Evolutionary conservation across 306 rosid genomes (phyloP).

Genomic region (Boehmeria nivea): DNA sequence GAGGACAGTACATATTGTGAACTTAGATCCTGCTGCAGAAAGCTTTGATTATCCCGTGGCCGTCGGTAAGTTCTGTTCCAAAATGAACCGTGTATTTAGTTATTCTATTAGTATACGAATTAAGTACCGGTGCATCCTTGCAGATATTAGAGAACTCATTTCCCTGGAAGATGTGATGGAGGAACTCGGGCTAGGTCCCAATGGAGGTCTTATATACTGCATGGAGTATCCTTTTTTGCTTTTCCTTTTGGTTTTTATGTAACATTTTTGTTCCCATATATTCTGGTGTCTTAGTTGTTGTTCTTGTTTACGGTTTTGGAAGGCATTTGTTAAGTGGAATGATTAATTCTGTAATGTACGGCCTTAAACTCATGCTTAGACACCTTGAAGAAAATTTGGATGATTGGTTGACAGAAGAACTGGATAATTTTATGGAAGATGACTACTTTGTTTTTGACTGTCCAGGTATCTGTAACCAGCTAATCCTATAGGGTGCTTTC

Average conservation of each 20-base stretch:
- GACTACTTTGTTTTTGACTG: constrained; percentile 90
- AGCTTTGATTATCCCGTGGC: constrained; percentile 92
- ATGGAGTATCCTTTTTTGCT: constrained; percentile 89
- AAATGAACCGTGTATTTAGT: neutral
- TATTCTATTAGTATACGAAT: neutral
- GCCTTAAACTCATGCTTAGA: constrained; percentile 54
- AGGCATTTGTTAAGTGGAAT: neutral
- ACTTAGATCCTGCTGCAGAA: constrained; percentile 97
- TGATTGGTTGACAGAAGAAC: constrained; percentile 72
- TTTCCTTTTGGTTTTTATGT: neutral
- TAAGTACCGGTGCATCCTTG: constrained; percentile 16
- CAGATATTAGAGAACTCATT: constrained; percentile 89
- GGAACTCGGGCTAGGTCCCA: constrained; percentile 91
- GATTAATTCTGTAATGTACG: constrained; percentile 9
- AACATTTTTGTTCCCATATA: neutral
- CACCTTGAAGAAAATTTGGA: constrained; percentile 85
- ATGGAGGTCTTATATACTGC: constrained; percentile 92
- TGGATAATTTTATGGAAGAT: constrained; percentile 82
- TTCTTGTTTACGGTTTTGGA: neutral
- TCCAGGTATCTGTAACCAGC: constrained; percentile 53
- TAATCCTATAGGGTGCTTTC: neutral
- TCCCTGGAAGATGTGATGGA: constrained; percentile 96
- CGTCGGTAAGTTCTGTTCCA: constrained; percentile 42
- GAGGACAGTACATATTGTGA: constrained; percentile 54
- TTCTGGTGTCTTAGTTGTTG: neutral